phyloP scores from a whole-genome alignment of 2,329 filamentous ascomycete genomes.

The Cyclaneusma minus region DNA sequence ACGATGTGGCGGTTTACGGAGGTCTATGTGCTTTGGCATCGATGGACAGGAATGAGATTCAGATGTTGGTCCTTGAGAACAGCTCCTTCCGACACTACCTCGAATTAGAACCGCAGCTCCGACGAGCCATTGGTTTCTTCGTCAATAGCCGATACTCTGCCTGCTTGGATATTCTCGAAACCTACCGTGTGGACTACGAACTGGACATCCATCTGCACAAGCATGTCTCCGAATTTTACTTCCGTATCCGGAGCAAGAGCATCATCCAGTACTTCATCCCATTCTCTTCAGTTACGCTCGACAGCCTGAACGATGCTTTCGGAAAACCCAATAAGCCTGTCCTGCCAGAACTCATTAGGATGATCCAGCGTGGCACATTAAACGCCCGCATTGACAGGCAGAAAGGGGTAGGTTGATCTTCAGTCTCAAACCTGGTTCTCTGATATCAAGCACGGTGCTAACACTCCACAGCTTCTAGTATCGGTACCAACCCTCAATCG shows the following conservation, averaged over 20 bases:
- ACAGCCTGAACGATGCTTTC: constrained; percentile 66
- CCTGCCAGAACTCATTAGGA: constrained; percentile 56
- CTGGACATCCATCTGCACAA: constrained; percentile 74
- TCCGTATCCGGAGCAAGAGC: constrained; percentile 69
- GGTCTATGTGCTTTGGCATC: constrained; percentile 80
- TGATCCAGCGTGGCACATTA: constrained; percentile 61
- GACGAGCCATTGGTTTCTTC: constrained; percentile 79
- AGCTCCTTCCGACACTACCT: constrained; percentile 70
- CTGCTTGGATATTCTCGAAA: constrained; percentile 70
- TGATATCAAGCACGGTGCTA: not conserved
- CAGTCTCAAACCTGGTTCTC: not conserved
- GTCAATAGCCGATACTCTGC: constrained; percentile 78
- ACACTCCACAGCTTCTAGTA: constrained; percentile 44
- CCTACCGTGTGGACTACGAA: constrained; percentile 73
- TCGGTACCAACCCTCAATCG: constrained; percentile 54
- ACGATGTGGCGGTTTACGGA: constrained; percentile 86
- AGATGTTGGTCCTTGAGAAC: constrained; percentile 65
- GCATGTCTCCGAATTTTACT: constrained; percentile 57
- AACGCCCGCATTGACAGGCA: constrained; percentile 76
- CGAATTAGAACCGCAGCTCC: constrained; percentile 85
- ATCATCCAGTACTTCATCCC: constrained; percentile 88
- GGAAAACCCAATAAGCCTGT: constrained; percentile 44
- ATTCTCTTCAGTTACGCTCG: constrained; percentile 73
- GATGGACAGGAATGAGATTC: constrained; percentile 66
- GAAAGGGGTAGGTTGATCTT: constrained; percentile 38